Percentiles rank a stretch among this genome's conserved stretches.
Evolutionary conservation across 106 monocot genomes (phyloP).

Genomic region (Agapanthus africanus): DNA sequence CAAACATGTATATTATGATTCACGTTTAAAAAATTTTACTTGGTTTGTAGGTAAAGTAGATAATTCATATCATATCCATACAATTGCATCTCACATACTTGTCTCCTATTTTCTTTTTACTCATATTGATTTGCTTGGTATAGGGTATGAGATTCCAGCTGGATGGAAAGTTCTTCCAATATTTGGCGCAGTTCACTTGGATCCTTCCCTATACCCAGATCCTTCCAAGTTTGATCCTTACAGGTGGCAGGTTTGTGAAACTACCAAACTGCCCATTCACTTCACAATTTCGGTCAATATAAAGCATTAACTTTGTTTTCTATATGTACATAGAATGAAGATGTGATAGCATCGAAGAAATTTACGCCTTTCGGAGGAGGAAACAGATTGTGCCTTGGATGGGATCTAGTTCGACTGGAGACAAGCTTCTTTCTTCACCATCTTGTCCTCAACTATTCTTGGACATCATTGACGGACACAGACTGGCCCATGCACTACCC

Average conservation of each 20-base stretch:
- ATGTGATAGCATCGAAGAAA: constrained; percentile 4
- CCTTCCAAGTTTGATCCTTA: constrained; percentile 23
- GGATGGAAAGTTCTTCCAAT: constrained; percentile 35
- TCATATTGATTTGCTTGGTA: neutral
- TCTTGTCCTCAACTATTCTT: constrained; percentile 26
- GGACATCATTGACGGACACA: constrained; percentile 14
- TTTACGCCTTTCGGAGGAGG: constrained; percentile 39
- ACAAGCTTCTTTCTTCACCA: constrained; percentile 28
- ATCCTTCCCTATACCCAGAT: constrained; percentile 20
- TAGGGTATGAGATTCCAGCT: constrained; percentile 25
- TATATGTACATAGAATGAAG: constrained; percentile 5
- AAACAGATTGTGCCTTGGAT: constrained; percentile 28
- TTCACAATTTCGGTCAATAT: neutral
- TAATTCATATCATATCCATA: no score
- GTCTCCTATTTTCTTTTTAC: neutral
- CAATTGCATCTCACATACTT: no score
- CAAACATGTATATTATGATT: no score
- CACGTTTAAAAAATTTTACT: no score
- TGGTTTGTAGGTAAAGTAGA: no score
- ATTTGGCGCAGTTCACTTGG: constrained; percentile 17
- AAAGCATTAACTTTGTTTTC: neutral
- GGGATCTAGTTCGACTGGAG: constrained; percentile 16
- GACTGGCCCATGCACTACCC: constrained; percentile 28
- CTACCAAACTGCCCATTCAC: neutral
- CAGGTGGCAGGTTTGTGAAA: constrained; percentile 31